A percentile compares a stretch with the other conserved stretches of the same genome.
These are phyloP conservation scores for Metschnikowia drakensbergensis DNA, from an alignment of 805 yeast genomes.

Conservation along the genomic window DNA sequence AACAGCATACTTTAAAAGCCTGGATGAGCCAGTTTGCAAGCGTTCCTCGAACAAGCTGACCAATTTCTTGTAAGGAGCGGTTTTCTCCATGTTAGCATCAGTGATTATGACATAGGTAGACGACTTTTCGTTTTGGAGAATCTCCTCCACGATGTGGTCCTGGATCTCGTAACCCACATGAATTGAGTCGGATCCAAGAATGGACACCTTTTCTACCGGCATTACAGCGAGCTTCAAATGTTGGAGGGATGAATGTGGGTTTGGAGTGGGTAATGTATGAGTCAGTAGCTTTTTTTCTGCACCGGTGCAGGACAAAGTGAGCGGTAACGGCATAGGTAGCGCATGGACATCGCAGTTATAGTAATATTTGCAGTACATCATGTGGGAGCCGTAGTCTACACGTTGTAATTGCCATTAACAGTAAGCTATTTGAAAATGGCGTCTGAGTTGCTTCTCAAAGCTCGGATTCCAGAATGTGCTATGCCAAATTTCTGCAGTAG, in stretches of 20 bases:
- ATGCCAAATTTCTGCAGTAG: slow-evolving; percentile 12
- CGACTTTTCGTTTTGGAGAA: slow-evolving; percentile 59
- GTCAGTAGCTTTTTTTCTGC: slow-evolving; percentile 7
- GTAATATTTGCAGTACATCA: neutral
- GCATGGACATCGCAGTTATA: neutral
- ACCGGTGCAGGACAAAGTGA: slow-evolving; percentile 2
- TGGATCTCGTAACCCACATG: slow-evolving; percentile 86
- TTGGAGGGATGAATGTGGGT: neutral
- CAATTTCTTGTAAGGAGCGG: slow-evolving; percentile 56
- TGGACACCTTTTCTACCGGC: slow-evolving; percentile 54
- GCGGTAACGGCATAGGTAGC: neutral
- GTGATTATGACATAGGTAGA: slow-evolving; percentile 92
- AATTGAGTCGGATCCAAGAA: slow-evolving; percentile 78
- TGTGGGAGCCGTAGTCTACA: neutral
- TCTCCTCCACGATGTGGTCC: slow-evolving; percentile 66
- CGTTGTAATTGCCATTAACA: neutral
- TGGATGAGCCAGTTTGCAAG: slow-evolving; percentile 46
- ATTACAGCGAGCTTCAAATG: slow-evolving; percentile 10
- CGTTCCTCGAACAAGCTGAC: slow-evolving; percentile 38
- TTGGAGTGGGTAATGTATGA: slow-evolving; percentile 3
- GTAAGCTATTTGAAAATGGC: too few species aligned
- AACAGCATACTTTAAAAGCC: slow-evolving; percentile 70
- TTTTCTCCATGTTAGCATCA: slow-evolving; percentile 70
- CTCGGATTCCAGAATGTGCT: neutral
- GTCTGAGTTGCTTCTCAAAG: too few species aligned